Evolutionary conservation across 176 grass and related monocot genomes (phyloP).

Genomic region (Echinochloa phyllopogon): DNA sequence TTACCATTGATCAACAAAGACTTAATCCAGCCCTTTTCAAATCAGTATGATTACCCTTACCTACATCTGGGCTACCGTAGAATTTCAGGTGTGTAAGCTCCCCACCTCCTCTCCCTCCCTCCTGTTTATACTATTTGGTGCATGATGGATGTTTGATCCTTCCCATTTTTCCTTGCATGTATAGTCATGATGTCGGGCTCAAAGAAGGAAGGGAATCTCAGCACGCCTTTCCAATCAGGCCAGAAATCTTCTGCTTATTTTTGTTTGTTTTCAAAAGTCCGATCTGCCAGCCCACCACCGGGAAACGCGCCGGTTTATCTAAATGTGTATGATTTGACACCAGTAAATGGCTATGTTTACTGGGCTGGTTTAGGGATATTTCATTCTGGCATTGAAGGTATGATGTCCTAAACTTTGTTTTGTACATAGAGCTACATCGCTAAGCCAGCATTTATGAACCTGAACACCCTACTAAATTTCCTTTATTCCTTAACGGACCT

Average conservation of each 20-base stretch:
- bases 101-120: background rate
- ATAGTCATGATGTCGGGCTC: conserved; percentile 21
- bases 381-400: conserved; percentile 87
- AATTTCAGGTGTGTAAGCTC: conserved; percentile 25
- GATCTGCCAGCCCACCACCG: conserved; percentile 41
- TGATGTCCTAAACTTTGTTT: background rate
- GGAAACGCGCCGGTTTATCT: conserved; percentile 72
- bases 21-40: background rate
- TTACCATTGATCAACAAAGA: conserved; percentile 11
- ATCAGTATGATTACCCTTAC: conserved; percentile 25
- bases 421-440: background rate
- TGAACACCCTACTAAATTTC: background rate
- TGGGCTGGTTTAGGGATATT: conserved; percentile 76
- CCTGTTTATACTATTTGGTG: background rate
- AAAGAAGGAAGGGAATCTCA: conserved; percentile 38
- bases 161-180: conserved; percentile 6
- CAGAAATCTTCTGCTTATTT: conserved; percentile 53
- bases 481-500: background rate
- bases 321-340: conserved; percentile 83
- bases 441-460: background rate
- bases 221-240: conserved; percentile 39
- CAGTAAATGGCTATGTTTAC: conserved; percentile 70
- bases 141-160: background rate
- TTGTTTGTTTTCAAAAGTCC: conserved; percentile 68
- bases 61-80: conserved; percentile 6